Conservation (phyloP, 345 rosid genomes). For the Salix udensis region DNA sequence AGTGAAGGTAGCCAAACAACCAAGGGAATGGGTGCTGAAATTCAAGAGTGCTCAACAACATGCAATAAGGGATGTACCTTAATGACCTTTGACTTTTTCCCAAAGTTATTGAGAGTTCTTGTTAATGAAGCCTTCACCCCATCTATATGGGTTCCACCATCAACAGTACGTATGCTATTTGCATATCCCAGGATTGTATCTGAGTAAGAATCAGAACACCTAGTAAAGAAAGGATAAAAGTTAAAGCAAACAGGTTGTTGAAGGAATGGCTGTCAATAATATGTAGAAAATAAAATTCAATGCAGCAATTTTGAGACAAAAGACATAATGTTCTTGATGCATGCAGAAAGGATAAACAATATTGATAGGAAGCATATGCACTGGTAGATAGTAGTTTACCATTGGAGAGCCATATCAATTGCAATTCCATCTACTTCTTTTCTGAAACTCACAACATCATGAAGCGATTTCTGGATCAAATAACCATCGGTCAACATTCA, state of each 20-base stretch:
- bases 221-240: conserved; percentile 29
- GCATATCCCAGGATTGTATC: conserved; percentile 95
- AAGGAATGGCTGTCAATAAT: background rate
- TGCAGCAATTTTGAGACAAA: background rate
- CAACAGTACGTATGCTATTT: conserved; percentile 91
- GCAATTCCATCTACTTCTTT: conserved; percentile 62
- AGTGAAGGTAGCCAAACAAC: background rate
- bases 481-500: conserved; percentile 27
- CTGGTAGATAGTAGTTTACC: conserved; percentile 45
- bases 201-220: conserved; percentile 98
- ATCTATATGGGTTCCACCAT: conserved; percentile 97
- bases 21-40: background rate
- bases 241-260: conserved; percentile 8
- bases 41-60: background rate
- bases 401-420: conserved; percentile 80
- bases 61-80: conserved; percentile 49
- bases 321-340: background rate
- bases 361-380: conserved; percentile 8
- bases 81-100: conserved; percentile 73
- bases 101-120: conserved; percentile 80
- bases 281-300: background rate
- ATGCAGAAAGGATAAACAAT: background rate
- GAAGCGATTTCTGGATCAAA: conserved; percentile 68
- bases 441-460: conserved; percentile 77
- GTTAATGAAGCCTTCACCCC: conserved; percentile 89